phyloP scores from a whole-genome alignment of 2,329 filamentous ascomycete genomes.

The Aspergillus sclerotialis region DNA sequence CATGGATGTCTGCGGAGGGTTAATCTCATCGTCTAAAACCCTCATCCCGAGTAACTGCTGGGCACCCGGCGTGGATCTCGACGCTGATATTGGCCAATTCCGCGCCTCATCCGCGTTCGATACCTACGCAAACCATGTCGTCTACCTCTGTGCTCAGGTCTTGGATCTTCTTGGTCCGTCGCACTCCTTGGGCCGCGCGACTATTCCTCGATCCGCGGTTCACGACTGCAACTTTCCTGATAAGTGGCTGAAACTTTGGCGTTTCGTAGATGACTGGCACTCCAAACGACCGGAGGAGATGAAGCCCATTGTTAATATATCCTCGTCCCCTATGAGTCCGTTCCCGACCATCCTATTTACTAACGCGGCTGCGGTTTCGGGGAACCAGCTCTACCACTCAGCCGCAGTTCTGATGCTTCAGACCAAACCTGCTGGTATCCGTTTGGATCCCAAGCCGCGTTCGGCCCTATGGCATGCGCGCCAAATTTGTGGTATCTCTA shows the following conservation, averaged over 20 bases:
- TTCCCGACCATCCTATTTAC: constrained; percentile 13
- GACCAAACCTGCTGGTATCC: constrained; percentile 13
- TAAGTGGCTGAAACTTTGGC: constrained; percentile 36
- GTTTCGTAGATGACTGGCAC: constrained; percentile 38
- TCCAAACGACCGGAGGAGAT: constrained; percentile 22
- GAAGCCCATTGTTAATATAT: constrained; percentile 20
- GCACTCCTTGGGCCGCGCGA: too few species aligned
- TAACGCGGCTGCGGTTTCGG: constrained; percentile 17
- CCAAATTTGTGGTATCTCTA: constrained; percentile 41
- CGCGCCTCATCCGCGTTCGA: too few species aligned
- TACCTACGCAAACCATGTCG: constrained; percentile 46
- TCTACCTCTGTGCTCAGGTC: constrained; percentile 43
- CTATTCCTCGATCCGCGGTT: constrained; percentile 9
- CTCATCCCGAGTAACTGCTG: constrained; percentile 44
- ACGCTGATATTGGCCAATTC: too few species aligned
- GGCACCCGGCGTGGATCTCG: too few species aligned
- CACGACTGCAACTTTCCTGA: constrained; percentile 13
- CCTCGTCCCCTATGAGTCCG: constrained; percentile 16
- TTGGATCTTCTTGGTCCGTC: constrained; percentile 30
- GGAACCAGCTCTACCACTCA: constrained; percentile 29
- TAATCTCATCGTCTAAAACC: constrained; percentile 47
- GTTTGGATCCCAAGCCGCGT: background rate
- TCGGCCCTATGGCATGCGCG: constrained; percentile 45
- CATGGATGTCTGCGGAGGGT: constrained; percentile 49
- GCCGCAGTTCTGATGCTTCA: constrained; percentile 24